These are phyloP conservation scores for Discostella stelligera DNA, from an alignment of 352 stramenopile genomes.

Conservation along the genomic window DNA sequence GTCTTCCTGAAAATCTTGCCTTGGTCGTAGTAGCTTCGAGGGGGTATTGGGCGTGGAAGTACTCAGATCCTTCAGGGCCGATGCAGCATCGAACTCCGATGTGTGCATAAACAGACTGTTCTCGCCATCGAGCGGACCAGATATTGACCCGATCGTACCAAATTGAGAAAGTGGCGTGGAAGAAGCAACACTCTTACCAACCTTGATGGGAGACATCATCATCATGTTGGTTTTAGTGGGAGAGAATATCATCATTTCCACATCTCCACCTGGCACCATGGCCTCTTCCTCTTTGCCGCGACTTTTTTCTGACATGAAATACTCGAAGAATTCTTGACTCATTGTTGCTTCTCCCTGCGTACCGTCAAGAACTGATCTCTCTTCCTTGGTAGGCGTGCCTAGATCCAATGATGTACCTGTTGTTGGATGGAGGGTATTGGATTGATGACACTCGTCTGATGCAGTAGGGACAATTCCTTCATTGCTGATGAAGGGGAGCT, in stretches of 20 bases:
- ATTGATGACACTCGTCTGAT: slow-evolving; percentile 7
- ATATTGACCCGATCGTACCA: slow-evolving; percentile 27
- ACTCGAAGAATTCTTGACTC: slow-evolving; percentile 43
- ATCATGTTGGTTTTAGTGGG: slow-evolving; percentile 19
- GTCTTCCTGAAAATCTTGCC: not conserved
- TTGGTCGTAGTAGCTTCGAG: slow-evolving; percentile 33
- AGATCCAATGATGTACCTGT: slow-evolving; percentile 24
- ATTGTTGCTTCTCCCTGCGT: slow-evolving; percentile 15
- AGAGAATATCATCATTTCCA: slow-evolving; percentile 1
- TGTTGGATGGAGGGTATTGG: slow-evolving; percentile 13
- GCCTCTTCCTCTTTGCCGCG: not conserved
- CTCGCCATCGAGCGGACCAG: slow-evolving; percentile 33
- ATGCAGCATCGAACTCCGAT: slow-evolving; percentile 46
- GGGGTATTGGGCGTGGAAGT: slow-evolving; percentile 44
- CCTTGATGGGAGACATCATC: slow-evolving; percentile 39
- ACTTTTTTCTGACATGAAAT: slow-evolving; percentile 50
- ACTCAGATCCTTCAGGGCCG: slow-evolving; percentile 51
- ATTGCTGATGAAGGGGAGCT: slow-evolving; percentile 8
- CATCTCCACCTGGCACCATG: not conserved
- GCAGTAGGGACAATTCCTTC: slow-evolving; percentile 21
- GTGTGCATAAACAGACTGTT: slow-evolving; percentile 50
- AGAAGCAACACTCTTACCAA: slow-evolving; percentile 28
- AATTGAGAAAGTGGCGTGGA: slow-evolving; percentile 45
- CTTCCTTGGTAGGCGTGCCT: slow-evolving; percentile 28
- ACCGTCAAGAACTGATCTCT: not conserved